phyloP scores from a whole-genome alignment of 2,329 filamentous ascomycete genomes.

The Penicillium psychrosexuale region DNA sequence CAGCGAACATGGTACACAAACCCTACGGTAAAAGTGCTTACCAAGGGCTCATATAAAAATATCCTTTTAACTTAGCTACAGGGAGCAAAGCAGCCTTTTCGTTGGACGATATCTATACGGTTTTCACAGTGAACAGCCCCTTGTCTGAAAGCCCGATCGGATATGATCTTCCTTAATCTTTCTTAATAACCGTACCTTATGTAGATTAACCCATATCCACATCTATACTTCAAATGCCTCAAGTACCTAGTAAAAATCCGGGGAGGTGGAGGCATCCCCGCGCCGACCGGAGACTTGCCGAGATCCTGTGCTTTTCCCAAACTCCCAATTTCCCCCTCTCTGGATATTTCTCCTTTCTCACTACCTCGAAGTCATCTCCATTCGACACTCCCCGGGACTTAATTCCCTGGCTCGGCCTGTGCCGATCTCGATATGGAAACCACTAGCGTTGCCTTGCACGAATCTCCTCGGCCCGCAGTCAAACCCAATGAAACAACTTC shows the following conservation, averaged over 20 bases:
- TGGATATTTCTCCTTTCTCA: conserved; percentile 17
- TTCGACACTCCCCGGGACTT: not conserved
- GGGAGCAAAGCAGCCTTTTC: not conserved
- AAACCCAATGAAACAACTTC: not conserved
- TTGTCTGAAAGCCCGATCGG: not conserved
- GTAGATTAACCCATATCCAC: not conserved
- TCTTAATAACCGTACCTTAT: not conserved
- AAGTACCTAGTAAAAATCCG: not conserved
- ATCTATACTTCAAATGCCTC: not conserved
- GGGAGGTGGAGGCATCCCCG: conserved; percentile 14
- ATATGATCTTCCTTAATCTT: not conserved
- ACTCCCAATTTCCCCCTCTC: not conserved
- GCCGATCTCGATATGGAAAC: conserved; percentile 14
- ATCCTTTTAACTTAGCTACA: not conserved
- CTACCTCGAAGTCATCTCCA: not conserved
- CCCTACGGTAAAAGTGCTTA: too few relatives aligned
- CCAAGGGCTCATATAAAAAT: not conserved
- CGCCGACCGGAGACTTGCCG: conserved; percentile 11
- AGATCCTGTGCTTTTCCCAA: conserved; percentile 4
- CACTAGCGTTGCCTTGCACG: conserved; percentile 14
- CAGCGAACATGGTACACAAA: not conserved
- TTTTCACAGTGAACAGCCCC: not conserved
- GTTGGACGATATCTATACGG: not conserved
- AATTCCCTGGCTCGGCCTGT: not conserved
- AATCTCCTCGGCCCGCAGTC: conserved; percentile 10